A percentile compares a stretch with the other conserved stretches of the same genome.
Evolutionary conservation across 2,329 filamentous ascomycete species (phyloP).

Genomic region (Periconia macrospinosa): DNA sequence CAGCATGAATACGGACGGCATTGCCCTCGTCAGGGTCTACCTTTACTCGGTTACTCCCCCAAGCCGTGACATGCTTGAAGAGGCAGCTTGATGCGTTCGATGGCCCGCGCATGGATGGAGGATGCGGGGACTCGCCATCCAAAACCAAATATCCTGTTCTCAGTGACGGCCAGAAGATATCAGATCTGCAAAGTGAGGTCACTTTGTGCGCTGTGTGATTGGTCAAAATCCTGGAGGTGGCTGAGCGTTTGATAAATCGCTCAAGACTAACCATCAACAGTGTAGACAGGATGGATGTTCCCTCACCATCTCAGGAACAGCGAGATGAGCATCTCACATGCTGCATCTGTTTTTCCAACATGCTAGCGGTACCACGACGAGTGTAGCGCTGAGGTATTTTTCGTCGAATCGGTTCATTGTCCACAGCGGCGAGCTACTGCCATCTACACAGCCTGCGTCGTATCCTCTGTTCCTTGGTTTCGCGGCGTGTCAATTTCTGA

Average conservation of each 20-base stretch:
- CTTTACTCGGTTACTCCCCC: not conserved
- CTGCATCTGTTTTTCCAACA: not conserved
- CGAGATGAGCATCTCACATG: slow-evolving; percentile 16
- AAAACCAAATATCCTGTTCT: slow-evolving; percentile 4
- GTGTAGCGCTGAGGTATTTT: slow-evolving; percentile 13
- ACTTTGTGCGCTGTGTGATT: slow-evolving; percentile 4
- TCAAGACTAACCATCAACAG: slow-evolving; percentile 14
- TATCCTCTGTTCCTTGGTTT: slow-evolving; percentile 1
- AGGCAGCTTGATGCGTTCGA: not conserved
- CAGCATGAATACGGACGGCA: not conserved
- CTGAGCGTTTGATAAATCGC: slow-evolving; percentile 12
- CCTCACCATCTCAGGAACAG: slow-evolving; percentile 8
- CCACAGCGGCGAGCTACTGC: not conserved
- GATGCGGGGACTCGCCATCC: slow-evolving; percentile 3
- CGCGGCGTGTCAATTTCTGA: not conserved
- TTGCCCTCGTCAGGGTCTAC: not conserved
- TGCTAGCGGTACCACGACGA: not conserved
- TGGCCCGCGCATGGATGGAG: not conserved
- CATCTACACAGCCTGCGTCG: slow-evolving; percentile 5
- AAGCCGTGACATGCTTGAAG: slow-evolving; percentile 6
- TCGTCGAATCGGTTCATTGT: slow-evolving; percentile 9
- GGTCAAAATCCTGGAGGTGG: slow-evolving; percentile 2
- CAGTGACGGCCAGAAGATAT: not conserved
- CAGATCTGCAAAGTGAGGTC: slow-evolving; percentile 5
- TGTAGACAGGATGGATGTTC: slow-evolving; percentile 3